Conservation (phyloP, 768 basidiomycete species). For the Tubosaeta sp. region DNA sequence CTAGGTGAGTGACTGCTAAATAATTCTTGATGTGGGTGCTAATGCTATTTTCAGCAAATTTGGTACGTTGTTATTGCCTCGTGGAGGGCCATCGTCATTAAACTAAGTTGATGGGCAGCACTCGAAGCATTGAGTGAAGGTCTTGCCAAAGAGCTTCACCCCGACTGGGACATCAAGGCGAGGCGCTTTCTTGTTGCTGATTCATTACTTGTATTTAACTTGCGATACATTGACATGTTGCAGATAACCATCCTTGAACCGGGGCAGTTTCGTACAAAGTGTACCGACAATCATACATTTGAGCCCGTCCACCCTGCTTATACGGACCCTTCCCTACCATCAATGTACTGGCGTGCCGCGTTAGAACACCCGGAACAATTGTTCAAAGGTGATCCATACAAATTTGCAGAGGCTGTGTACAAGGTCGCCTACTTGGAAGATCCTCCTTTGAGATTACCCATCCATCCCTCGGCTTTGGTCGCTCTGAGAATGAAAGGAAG, state of each 20-base stretch:
- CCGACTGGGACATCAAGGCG: slow-evolving; percentile 23
- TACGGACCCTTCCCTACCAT: slow-evolving; percentile 3
- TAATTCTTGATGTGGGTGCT: neutral
- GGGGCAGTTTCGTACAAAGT: slow-evolving; percentile 1
- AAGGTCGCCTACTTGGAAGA: slow-evolving; percentile 5
- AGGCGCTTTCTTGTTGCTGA: neutral
- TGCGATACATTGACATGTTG: neutral
- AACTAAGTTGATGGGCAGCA: neutral
- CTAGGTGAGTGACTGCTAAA: slow-evolving; percentile 9
- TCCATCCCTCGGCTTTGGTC: neutral
- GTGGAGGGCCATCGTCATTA: too few relatives aligned
- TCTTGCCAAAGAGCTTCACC: slow-evolving; percentile 12
- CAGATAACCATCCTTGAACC: slow-evolving; percentile 5
- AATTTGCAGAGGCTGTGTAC: slow-evolving; percentile 13
- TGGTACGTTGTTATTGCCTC: slow-evolving; percentile 2
- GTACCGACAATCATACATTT: neutral
- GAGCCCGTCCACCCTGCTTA: slow-evolving; percentile 14
- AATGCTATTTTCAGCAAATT: slow-evolving; percentile 12
- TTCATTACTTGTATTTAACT: too few relatives aligned
- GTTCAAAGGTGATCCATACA: slow-evolving; percentile 13
- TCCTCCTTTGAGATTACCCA: slow-evolving; percentile 17
- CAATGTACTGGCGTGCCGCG: neutral
- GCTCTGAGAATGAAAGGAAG: neutral
- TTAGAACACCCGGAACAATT: neutral
- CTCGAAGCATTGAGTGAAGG: slow-evolving; percentile 16